A percentile compares a stretch with the other conserved stretches of the same genome.
phyloP scores from a whole-genome alignment of 2,329 filamentous ascomycete genomes.

The Xylariaceae sp. region DNA sequence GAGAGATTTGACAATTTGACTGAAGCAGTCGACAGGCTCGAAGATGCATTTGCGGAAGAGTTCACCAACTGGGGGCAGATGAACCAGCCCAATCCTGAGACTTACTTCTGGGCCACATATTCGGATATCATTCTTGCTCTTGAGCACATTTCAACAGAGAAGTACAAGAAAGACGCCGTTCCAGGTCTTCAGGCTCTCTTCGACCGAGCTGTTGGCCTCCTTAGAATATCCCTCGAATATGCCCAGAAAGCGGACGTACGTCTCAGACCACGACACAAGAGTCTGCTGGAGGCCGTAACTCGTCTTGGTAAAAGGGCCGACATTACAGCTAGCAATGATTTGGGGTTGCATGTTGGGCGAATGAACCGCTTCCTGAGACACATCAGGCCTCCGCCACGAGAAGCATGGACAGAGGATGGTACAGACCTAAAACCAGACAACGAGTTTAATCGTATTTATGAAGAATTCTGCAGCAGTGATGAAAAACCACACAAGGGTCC shows the following conservation, averaged over 20 bases:
- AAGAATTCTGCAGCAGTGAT: background rate
- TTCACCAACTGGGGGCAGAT: background rate
- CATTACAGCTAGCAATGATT: background rate
- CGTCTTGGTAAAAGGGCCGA: background rate
- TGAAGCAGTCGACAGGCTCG: background rate
- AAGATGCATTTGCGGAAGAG: background rate
- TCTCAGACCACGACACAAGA: constrained; percentile 5
- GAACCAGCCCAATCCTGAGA: background rate
- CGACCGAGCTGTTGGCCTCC: background rate
- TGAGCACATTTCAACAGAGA: background rate
- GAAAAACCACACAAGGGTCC: background rate
- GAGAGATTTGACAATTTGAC: constrained; percentile 1
- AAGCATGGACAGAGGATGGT: constrained; percentile 1
- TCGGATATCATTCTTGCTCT: background rate
- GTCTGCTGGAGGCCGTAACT: background rate
- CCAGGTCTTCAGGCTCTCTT: background rate
- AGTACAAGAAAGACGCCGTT: background rate
- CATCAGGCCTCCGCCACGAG: background rate
- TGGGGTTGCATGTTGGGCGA: background rate
- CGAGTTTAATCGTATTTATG: constrained; percentile 1
- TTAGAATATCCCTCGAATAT: background rate
- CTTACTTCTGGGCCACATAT: constrained; percentile 5
- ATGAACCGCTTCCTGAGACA: background rate
- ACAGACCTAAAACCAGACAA: background rate
- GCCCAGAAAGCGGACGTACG: background rate